Evolutionary conservation across 139 green algal genomes (phyloP), one percentile per base, ranked within the genome.

Genomic region (Chlamydomonas sphaeroides): DNA sequence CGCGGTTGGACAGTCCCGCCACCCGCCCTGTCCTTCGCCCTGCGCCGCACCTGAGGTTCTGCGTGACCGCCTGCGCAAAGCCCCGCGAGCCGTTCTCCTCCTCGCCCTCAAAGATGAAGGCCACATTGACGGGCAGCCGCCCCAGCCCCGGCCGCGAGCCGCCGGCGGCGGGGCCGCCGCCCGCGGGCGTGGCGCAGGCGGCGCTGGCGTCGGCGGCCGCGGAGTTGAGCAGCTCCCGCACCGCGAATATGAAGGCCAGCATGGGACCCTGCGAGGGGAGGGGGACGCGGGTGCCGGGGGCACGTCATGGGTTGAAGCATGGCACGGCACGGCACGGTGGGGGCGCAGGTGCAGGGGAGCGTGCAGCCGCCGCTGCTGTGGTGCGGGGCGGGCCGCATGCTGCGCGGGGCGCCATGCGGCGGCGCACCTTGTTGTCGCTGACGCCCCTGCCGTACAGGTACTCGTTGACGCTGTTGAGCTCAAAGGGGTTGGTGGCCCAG

Each of bases 51-150:
- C 76, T 73, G 18, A 91, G 86, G 90, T 97, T 94, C 38, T 69
- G 51, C 65, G 87, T 45, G 38, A 98, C 68, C 11, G 94, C 93
- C 68, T 98, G 92, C 28, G 77, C 61, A 86, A 97, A 97, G 17
- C 95, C 95, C 39, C 82, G 81, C 45, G 74, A 93, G 66, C 96
- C 95, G 76, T 96, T 97, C 88, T 98, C 95, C 86, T 98, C 93
- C 85, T 98, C 96, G 35, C 89, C 95, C 85, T 99, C 97, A 68
- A 99, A 93, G 11, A 98, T 73, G 80, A 99, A 98, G 0, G 89
- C 92, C 33, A 98, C 89, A 88, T 99, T 99, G 73, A 95, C 80
- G 18, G 95, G 94, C 81, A 98, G 89, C 33, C 56, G 67, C 21
- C 77, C 74, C 72, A 67, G 51, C 11, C 70, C 48, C 8, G 51